Base-by-base conservation (phyloP, 2,329 filamentous ascomycete species). In the Talaromyces funiculosus region DNA sequence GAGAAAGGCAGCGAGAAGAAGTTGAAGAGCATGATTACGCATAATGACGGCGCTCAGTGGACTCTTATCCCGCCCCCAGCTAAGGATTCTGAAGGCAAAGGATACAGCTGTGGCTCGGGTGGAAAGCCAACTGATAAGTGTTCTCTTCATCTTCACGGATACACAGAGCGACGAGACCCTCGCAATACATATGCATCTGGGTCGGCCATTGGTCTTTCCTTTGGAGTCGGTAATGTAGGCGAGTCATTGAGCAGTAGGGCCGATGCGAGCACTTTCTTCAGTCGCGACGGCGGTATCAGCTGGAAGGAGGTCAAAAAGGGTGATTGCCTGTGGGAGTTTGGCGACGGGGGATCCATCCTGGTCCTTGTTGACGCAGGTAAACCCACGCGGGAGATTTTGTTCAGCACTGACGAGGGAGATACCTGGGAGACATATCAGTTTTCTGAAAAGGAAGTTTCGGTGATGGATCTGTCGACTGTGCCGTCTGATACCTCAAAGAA, bases 31-130 rank as follows among this genome's bases (percentile, higher is more conserved):
- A 87, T 89, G 80, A 97, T 99, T 69, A 96, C 92, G 0, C 94
- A 99, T 77, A 97, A 97, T 69, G 94, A 99, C 71, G 94, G 93
- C 35, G 89, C 90, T 0, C 86, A 92, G 71, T 99, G 94, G 94
- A 81, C 81, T 29, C 86, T 86, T 64, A 77, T 99, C 9, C 76
- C 85, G 10, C 87, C 91, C n/a, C 93, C 92, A 0, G 69, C 75
- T 38, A 84, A 86, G 66, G 87, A 93, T 67, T 80, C 83, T 0
- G 85, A 94, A 31, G 86, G 85, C 66, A 90, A 93, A 67, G 73
- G 80, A 1, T 95, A 88, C 69, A 74, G 78, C 12, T 97, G 94
- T 78, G 82, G 79, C 54, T 81, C 81, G 24, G 78, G 80, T 40
- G 84, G 86, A 75, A 67, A 69, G 57, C 74, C 77, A 26, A 74